Percentiles rank a stretch among this genome's conserved stretches.
Conservation (phyloP, 495 filamentous ascomycete genomes). For the Penicillium malachiteum region DNA sequence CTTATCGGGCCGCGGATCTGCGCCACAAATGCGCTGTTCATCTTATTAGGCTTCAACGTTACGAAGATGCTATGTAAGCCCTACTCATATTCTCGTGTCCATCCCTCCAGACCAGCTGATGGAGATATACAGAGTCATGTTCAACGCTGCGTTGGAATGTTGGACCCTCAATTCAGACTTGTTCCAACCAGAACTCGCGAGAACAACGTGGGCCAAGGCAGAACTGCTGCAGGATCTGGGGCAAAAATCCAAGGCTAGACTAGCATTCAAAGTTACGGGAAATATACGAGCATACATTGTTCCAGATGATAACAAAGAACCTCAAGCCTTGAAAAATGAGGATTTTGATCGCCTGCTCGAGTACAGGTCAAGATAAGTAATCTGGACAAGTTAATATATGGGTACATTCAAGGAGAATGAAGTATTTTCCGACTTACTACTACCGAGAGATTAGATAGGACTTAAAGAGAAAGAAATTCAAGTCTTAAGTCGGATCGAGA, state of each 20-base stretch:
- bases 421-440: too few species aligned
- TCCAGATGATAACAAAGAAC: background rate
- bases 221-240: conserved; percentile 14
- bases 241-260: conserved; percentile 12
- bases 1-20: conserved; percentile 25
- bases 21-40: conserved; percentile 32
- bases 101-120: background rate
- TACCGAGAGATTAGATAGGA: too few species aligned
- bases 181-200: conserved; percentile 23
- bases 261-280: background rate
- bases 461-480: too few species aligned
- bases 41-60: conserved; percentile 15
- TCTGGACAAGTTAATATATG: too few species aligned
- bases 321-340: background rate
- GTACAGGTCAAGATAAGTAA: background rate
- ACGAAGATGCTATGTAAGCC: conserved; percentile 25
- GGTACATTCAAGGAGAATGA: too few species aligned
- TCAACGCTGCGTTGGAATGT: conserved; percentile 22
- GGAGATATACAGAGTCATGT: conserved; percentile 11
- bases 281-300: background rate
- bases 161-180: conserved; percentile 17
- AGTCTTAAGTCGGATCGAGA: background rate
- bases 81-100: too few species aligned
- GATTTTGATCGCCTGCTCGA: background rate
- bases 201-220: conserved; percentile 24